Conservation (phyloP, 2,329 filamentous ascomycete species). For the Hymenoscyphus scutula region DNA sequence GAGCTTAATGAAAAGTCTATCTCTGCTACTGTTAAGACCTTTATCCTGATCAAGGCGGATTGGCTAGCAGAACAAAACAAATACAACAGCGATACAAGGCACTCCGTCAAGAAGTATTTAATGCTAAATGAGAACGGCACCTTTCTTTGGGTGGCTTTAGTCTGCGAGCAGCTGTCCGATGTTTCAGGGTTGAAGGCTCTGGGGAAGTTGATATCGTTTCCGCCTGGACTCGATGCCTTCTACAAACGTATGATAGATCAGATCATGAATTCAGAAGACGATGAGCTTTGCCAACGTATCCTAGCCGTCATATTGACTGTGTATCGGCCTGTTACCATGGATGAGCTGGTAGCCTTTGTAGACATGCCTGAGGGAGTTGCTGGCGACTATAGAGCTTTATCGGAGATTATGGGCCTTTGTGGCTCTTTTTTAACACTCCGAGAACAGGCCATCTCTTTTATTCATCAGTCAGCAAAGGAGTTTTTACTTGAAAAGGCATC, state of each 20-base stretch:
- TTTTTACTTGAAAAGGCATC: not conserved
- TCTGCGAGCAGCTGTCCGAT: not conserved
- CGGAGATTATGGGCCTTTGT: not conserved
- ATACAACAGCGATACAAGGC: conserved; percentile 32
- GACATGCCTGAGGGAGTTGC: no score
- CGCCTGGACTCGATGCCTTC: conserved; percentile 1
- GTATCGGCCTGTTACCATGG: not conserved
- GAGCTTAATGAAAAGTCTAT: conserved; percentile 5
- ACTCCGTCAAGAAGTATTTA: conserved; percentile 31
- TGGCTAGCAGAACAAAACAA: conserved; percentile 30
- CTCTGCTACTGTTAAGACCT: not conserved
- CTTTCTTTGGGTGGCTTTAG: conserved; percentile 7
- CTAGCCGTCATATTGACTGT: conserved; percentile 1
- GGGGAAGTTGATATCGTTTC: not conserved
- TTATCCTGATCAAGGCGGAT: conserved; percentile 29
- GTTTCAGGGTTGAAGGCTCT: not conserved
- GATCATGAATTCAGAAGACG: not conserved
- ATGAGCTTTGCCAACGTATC: not conserved
- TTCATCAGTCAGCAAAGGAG: conserved; percentile 9
- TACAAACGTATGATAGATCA: conserved; percentile 6
- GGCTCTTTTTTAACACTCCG: conserved; percentile 7
- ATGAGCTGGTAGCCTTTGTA: no score
- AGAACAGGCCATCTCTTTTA: not conserved
- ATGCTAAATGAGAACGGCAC: not conserved
- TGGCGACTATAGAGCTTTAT: not conserved